A percentile compares a stretch with the other conserved stretches of the same genome.
Conservation (phyloP, 192 early-diverging fungal species). For the Backusella tuberculispora region DNA sequence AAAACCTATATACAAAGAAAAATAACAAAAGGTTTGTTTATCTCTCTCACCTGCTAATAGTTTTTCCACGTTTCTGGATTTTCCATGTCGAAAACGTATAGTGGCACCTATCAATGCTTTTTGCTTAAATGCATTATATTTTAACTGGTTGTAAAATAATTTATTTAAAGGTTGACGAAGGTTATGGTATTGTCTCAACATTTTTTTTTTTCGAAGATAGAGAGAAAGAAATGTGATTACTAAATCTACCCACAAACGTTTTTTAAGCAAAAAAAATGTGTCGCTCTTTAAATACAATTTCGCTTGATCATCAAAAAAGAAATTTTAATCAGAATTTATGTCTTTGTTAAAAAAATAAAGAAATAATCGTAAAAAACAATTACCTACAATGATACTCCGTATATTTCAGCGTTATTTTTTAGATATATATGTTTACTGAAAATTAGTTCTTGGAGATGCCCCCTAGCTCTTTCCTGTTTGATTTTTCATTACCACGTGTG, state of each 20-base stretch:
- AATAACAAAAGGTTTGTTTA: background rate
- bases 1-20: background rate
- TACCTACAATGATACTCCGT: too few species aligned
- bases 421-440: too few species aligned
- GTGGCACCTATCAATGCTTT: background rate
- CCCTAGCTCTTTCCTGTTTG: too few species aligned
- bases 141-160: background rate
- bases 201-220: background rate
- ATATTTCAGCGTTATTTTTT: too few species aligned
- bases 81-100: background rate
- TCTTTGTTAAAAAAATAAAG: too few species aligned
- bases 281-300: background rate
- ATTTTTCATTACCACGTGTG: too few species aligned
- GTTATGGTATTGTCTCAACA: background rate
- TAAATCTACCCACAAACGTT: too few species aligned
- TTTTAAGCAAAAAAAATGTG: background rate
- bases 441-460: too few species aligned
- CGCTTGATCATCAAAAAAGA: too few species aligned
- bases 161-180: background rate
- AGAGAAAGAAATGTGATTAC: background rate
- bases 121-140: background rate
- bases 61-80: conserved; percentile 5
- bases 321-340: too few species aligned
- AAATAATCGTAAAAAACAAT: too few species aligned
- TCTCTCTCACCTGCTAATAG: background rate